These are phyloP conservation scores for Pseudocercospora fijiensis DNA, from an alignment of 2,329 filamentous ascomycete species.

Conservation along the genomic window DNA sequence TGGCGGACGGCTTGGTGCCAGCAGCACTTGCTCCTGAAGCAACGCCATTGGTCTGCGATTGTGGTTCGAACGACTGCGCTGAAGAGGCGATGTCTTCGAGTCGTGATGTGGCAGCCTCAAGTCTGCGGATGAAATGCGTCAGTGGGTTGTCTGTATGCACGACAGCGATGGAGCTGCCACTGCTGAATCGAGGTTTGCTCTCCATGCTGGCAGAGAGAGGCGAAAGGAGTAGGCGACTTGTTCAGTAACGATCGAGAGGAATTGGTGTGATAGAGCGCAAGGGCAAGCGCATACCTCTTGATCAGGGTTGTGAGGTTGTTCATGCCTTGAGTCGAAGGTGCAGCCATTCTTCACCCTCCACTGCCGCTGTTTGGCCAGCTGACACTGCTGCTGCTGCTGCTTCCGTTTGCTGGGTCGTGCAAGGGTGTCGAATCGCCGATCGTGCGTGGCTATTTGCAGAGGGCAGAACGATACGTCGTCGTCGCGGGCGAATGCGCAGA, in stretches of 20 bases:
- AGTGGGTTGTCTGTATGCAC: slow-evolving; percentile 44
- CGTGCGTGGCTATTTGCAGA: slow-evolving; percentile 6
- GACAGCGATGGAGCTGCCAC: slow-evolving; percentile 20
- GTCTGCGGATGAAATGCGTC: slow-evolving; percentile 60
- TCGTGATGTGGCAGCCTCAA: slow-evolving; percentile 93
- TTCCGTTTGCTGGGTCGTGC: slow-evolving; percentile 5
- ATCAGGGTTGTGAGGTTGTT: slow-evolving; percentile 96
- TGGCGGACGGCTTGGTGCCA: slow-evolving; percentile 34
- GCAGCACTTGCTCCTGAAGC: slow-evolving; percentile 20
- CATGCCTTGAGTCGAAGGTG: slow-evolving; percentile 61
- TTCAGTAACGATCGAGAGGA: background rate
- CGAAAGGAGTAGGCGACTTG: background rate
- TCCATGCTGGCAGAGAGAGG: slow-evolving; percentile 12
- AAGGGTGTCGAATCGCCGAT: slow-evolving; percentile 7
- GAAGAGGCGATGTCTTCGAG: slow-evolving; percentile 93
- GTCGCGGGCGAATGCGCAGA: background rate
- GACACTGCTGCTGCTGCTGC: slow-evolving; percentile 7
- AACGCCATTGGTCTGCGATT: slow-evolving; percentile 14
- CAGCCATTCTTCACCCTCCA: slow-evolving; percentile 13
- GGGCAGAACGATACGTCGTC: background rate
- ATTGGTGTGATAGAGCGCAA: slow-evolving; percentile 4
- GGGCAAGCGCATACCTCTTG: slow-evolving; percentile 68
- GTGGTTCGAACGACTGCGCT: slow-evolving; percentile 54
- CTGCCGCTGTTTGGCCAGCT: slow-evolving; percentile 4
- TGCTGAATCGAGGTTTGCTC: slow-evolving; percentile 22